phyloP scores from a whole-genome alignment of 139 green algal genomes.

The Coelastrella sp. region DNA sequence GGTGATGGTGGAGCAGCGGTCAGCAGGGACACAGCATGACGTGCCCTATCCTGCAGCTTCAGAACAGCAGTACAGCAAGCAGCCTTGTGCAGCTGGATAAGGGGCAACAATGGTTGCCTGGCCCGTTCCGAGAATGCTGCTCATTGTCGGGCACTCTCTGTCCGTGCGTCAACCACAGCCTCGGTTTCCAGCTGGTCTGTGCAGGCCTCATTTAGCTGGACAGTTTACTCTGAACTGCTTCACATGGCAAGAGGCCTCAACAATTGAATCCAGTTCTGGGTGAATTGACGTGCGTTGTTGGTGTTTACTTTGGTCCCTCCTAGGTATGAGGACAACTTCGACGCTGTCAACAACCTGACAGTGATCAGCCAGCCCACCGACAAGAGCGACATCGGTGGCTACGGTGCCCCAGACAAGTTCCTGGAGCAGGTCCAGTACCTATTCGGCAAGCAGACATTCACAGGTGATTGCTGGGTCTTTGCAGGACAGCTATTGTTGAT shows the following conservation, averaged over 20 bases:
- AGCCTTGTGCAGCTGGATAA: background rate
- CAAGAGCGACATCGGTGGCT: conserved; percentile 90
- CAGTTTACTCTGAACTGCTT: too few relatives aligned
- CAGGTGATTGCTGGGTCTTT: conserved; percentile 56
- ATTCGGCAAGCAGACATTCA: conserved; percentile 86
- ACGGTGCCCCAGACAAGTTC: conserved; percentile 91
- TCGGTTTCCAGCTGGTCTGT: too few relatives aligned
- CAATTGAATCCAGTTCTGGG: too few relatives aligned
- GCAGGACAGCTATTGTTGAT: background rate
- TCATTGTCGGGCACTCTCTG: too few relatives aligned
- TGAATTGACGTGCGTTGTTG: too few relatives aligned
- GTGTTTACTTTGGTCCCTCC: too few relatives aligned
- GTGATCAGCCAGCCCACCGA: conserved; percentile 81
- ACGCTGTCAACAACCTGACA: conserved; percentile 92
- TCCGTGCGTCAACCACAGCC: too few relatives aligned
- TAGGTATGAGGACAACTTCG: conserved; percentile 97
- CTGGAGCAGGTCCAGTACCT: conserved; percentile 85
- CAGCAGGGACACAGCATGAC: too few relatives aligned
- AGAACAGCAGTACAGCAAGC: background rate
- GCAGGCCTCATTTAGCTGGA: too few relatives aligned
- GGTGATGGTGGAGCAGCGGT: too few relatives aligned
- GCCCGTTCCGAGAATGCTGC: too few relatives aligned
- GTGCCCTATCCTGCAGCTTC: background rate
- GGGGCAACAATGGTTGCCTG: background rate
- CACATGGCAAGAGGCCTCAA: too few relatives aligned